phyloP scores from a whole-genome alignment of 2,329 filamentous ascomycete species.

The Aspergillus sp. region DNA sequence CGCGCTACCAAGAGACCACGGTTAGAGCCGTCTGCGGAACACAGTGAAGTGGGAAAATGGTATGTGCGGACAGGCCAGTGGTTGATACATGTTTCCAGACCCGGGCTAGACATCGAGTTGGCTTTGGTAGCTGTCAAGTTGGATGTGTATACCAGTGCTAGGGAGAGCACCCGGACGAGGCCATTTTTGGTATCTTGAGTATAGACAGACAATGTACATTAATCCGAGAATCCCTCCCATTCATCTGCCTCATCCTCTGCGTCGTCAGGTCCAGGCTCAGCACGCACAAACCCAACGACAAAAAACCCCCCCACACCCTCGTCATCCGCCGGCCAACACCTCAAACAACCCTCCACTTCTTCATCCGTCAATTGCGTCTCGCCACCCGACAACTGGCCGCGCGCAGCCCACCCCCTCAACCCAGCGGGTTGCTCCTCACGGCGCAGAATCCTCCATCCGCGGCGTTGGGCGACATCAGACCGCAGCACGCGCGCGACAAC shows the following conservation, averaged over 20 bases:
- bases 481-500: conserved; percentile 66
- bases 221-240: conserved; percentile 40
- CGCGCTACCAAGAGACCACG: too few relatives aligned
- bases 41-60: conserved; percentile 37
- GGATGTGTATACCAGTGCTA: conserved; percentile 61
- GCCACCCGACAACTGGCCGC: too few relatives aligned
- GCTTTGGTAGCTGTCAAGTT: conserved; percentile 64
- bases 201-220: background rate
- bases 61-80: conserved; percentile 62
- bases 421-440: conserved; percentile 67
- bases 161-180: conserved; percentile 56
- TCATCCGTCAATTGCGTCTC: conserved; percentile 36
- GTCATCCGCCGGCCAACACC: conserved; percentile 71
- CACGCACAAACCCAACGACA: conserved; percentile 72
- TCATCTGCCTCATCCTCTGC: conserved; percentile 30
- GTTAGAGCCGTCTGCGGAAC: too few relatives aligned
- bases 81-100: conserved; percentile 22
- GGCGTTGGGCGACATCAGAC: conserved; percentile 56
- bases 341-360: conserved; percentile 62
- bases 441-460: conserved; percentile 70
- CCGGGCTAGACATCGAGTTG: too few relatives aligned
- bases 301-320: conserved; percentile 93
- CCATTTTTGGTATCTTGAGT: conserved; percentile 47
- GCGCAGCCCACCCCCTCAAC: conserved; percentile 57
- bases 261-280: conserved; percentile 27